Evolutionary conservation across 2,329 filamentous ascomycete genomes (phyloP).

Genomic region (Pestalotiopsis fici): DNA sequence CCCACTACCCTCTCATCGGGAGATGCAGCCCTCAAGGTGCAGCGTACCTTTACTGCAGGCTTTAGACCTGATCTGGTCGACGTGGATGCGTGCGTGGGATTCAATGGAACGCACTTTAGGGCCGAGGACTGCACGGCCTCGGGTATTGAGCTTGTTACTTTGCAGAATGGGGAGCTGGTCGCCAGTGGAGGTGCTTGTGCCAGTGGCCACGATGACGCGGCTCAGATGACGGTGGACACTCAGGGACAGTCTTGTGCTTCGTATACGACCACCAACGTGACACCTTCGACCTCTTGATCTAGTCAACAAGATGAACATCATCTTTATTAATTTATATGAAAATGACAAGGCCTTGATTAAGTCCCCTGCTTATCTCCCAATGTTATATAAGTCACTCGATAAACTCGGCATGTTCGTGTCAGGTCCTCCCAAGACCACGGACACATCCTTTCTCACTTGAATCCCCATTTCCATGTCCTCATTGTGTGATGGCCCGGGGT

Average conservation of each 20-base stretch:
- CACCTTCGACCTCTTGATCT: constrained; percentile 12
- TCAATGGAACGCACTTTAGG: constrained; percentile 37
- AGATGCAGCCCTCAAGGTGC: constrained; percentile 34
- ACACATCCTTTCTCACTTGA: neutral
- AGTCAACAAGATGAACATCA: neutral
- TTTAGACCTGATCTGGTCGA: constrained; percentile 39
- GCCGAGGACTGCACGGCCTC: constrained; percentile 34
- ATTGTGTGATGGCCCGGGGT: neutral
- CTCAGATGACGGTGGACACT: constrained; percentile 30
- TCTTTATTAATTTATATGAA: neutral
- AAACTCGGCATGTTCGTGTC: neutral
- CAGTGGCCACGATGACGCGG: constrained; percentile 32
- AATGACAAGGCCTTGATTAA: neutral
- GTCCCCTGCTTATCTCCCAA: neutral
- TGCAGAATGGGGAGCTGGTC: constrained; percentile 26
- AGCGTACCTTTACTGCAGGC: constrained; percentile 36
- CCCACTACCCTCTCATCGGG: constrained; percentile 31
- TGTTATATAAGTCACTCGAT: neutral
- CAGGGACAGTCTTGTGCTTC: constrained; percentile 28
- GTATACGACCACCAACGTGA: constrained; percentile 30
- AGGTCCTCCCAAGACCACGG: neutral
- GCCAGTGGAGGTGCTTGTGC: constrained; percentile 32
- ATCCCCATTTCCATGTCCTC: constrained; percentile 1
- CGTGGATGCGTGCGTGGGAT: constrained; percentile 37
- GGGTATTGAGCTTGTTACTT: constrained; percentile 24